phyloP scores from a whole-genome alignment of 2,329 filamentous ascomycete species.

The Fusarium torreyae region DNA sequence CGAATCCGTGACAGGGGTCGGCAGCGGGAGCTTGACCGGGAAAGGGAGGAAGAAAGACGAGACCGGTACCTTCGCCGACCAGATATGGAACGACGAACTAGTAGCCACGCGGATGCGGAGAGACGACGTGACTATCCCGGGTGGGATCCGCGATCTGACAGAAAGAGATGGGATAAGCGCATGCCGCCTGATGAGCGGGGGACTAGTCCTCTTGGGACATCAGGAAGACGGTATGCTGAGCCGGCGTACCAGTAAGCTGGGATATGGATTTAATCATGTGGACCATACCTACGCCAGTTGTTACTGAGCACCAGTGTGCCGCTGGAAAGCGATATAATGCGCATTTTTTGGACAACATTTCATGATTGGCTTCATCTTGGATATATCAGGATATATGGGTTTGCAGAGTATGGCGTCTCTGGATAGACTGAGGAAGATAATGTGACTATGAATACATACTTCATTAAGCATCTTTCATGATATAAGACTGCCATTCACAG shows the following conservation, averaged over 20 bases:
- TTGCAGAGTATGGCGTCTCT: slow-evolving; percentile 32
- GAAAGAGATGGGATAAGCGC: slow-evolving; percentile 56
- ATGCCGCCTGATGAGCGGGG: slow-evolving; percentile 52
- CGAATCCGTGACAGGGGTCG: slow-evolving; percentile 47
- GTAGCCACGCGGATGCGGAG: slow-evolving; percentile 66
- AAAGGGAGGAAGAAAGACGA: slow-evolving; percentile 56
- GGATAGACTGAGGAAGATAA: slow-evolving; percentile 29
- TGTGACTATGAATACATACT: slow-evolving; percentile 33
- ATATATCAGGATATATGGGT: slow-evolving; percentile 3
- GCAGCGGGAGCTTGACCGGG: slow-evolving; percentile 59
- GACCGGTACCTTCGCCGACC: slow-evolving; percentile 59
- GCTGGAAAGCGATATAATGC: slow-evolving; percentile 16
- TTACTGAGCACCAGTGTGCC: not conserved
- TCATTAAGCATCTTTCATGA: not conserved
- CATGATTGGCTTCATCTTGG: slow-evolving; percentile 11
- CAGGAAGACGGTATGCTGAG: slow-evolving; percentile 59
- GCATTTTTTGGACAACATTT: slow-evolving; percentile 4
- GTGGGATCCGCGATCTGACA: slow-evolving; percentile 55
- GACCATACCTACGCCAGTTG: slow-evolving; percentile 1
- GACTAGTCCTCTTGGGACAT: slow-evolving; percentile 53
- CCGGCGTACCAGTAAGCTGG: slow-evolving; percentile 50
- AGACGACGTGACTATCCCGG: slow-evolving; percentile 56
- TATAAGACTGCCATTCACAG: too few relatives aligned
- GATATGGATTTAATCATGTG: slow-evolving; percentile 7
- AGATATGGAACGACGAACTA: slow-evolving; percentile 61